These are phyloP conservation scores for Colletotrichum sp. DNA, from an alignment of 2,329 filamentous ascomycete species.

Conservation along the genomic window DNA sequence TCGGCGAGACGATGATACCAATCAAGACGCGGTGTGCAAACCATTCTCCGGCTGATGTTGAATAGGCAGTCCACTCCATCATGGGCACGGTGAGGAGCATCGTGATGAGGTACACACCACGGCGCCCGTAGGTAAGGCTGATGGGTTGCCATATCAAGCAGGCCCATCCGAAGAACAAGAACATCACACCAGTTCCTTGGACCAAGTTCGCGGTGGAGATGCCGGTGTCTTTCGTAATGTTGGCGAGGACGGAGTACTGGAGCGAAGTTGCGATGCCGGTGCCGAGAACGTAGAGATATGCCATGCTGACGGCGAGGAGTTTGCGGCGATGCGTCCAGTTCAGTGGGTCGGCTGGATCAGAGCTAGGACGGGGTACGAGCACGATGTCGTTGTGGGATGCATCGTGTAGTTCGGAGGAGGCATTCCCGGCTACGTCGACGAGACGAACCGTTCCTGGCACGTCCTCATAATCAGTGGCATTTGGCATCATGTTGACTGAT, in stretches of 20 bases:
- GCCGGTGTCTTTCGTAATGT: background rate
- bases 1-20: background rate
- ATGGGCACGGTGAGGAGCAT: background rate
- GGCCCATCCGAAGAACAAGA: background rate
- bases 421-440: background rate
- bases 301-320: background rate
- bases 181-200: background rate
- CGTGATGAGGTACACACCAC: background rate
- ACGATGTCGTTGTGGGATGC: background rate
- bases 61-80: background rate
- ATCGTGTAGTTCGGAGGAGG: background rate
- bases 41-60: background rate
- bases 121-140: background rate
- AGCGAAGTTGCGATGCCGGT: background rate
- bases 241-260: background rate
- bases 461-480: background rate
- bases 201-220: background rate
- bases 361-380: background rate
- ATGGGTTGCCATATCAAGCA: background rate
- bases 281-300: background rate
- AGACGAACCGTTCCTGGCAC: background rate
- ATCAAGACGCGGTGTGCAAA: background rate
- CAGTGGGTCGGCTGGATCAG: background rate
- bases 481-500: background rate
- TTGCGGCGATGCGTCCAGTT: background rate